A percentile compares a stretch with the other conserved stretches of the same genome.
phyloP scores from a whole-genome alignment of 441 rosid species.

The Erodium trifolium region DNA sequence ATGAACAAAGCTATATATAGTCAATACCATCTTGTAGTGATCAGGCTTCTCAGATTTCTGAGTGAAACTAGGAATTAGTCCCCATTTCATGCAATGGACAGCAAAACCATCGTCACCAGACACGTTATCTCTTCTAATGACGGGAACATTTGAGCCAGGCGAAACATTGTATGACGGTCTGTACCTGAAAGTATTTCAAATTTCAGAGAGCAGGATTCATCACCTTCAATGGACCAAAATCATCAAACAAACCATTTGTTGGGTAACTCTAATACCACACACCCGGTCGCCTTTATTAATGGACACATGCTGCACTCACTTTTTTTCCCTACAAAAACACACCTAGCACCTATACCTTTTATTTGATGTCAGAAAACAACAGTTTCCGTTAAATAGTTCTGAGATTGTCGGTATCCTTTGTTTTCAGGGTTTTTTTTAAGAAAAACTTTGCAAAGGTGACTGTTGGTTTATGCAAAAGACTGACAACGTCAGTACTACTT shows the following conservation, averaged over 20 bases:
- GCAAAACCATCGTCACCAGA: conserved; percentile 34
- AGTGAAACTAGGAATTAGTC: conserved; percentile 69
- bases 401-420: too few species aligned
- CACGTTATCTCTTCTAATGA: conserved; percentile 48
- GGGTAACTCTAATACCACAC: neutral
- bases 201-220: too few species aligned
- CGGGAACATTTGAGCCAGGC: conserved; percentile 59
- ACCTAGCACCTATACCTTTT: too few species aligned
- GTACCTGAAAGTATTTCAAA: conserved; percentile 32
- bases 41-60: conserved; percentile 77
- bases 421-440: too few species aligned
- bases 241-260: neutral
- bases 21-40: conserved; percentile 66
- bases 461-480: too few species aligned
- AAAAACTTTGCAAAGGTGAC: too few species aligned
- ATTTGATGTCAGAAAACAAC: too few species aligned
- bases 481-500: too few species aligned
- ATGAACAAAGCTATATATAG: neutral
- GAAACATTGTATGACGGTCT: conserved; percentile 65
- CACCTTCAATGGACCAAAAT: neutral
- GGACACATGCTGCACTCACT: too few species aligned
- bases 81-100: conserved; percentile 86
- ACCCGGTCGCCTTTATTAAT: too few species aligned
- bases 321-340: too few species aligned
- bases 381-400: too few species aligned